A percentile compares a stretch with the other conserved stretches of the same genome.
These are phyloP conservation scores for Cucurbita pepo DNA, from an alignment of 306 rosid species.

Conservation along the genomic window DNA sequence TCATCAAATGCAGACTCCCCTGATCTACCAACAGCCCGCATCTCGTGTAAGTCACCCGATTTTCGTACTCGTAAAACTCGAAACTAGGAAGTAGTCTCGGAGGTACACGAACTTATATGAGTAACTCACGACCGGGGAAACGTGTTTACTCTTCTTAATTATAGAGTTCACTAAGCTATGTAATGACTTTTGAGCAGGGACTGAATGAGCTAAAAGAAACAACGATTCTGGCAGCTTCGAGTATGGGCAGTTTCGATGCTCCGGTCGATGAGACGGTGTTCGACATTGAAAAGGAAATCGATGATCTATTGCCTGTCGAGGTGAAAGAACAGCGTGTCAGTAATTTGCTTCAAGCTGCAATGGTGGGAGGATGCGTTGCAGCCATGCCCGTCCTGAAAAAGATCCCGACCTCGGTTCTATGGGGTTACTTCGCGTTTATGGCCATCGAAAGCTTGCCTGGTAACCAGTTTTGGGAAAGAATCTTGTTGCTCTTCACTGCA, in stretches of 20 bases:
- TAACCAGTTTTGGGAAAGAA: constrained; percentile 98
- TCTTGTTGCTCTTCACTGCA: constrained; percentile 77
- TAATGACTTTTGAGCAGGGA: constrained; percentile 27
- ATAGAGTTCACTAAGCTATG: neutral
- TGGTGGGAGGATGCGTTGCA: constrained; percentile 93
- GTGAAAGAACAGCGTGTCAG: constrained; percentile 92
- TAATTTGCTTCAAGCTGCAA: constrained; percentile 63
- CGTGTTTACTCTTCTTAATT: too few species aligned
- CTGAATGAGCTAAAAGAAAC: constrained; percentile 78
- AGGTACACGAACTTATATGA: too few species aligned
- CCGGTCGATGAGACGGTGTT: constrained; percentile 77
- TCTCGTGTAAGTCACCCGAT: constrained; percentile 27
- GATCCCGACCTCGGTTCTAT: constrained; percentile 95
- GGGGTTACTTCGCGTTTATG: constrained; percentile 99
- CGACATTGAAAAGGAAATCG: constrained; percentile 88
- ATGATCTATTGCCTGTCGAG: constrained; percentile 84
- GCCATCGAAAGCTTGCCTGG: constrained; percentile 98
- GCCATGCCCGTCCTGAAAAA: constrained; percentile 92
- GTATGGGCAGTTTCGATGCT: constrained; percentile 68
- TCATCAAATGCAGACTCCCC: constrained; percentile 92
- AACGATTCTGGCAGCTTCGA: constrained; percentile 71
- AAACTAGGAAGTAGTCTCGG: neutral
- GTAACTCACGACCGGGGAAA: too few species aligned
- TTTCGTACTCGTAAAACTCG: neutral
- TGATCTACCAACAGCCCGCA: constrained; percentile 61